phyloP scores from a whole-genome alignment of 192 early-diverging fungal species.

The Gonapodya sp. region DNA sequence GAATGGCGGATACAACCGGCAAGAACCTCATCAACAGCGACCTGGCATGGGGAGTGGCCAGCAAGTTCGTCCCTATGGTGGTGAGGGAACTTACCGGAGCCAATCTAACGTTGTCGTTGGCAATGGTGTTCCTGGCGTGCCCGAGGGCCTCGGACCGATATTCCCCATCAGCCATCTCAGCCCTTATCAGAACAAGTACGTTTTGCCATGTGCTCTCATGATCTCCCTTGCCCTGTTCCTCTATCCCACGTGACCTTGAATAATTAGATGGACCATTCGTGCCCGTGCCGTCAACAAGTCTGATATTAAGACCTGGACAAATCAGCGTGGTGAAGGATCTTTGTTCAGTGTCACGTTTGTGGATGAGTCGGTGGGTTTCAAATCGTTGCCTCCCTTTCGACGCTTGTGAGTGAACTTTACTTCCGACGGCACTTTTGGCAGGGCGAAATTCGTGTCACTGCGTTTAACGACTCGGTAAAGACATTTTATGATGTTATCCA shows the following conservation, averaged over 20 bases:
- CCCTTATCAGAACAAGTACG: conserved; percentile 78
- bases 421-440: conserved; percentile 21
- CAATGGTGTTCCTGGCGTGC: too few species aligned
- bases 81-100: too few species aligned
- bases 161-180: conserved; percentile 65
- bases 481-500: conserved; percentile 66
- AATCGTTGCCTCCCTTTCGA: not conserved
- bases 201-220: not conserved
- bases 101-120: not conserved
- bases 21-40: too few species aligned
- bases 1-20: too few species aligned
- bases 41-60: too few species aligned
- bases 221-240: not conserved
- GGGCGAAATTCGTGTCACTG: conserved; percentile 91
- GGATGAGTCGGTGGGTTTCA: conserved; percentile 66
- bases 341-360: conserved; percentile 82
- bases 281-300: conserved; percentile 81
- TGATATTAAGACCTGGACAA: conserved; percentile 71
- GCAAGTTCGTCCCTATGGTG: too few species aligned
- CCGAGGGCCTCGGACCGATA: conserved; percentile 20
- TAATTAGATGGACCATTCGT: conserved; percentile 78
- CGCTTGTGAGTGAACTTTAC: conserved; percentile 9
- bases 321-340: conserved; percentile 64
- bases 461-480: conserved; percentile 82
- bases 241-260: not conserved